Conservation (phyloP, 805 yeast species). For the Metschnikowia sp. region DNA sequence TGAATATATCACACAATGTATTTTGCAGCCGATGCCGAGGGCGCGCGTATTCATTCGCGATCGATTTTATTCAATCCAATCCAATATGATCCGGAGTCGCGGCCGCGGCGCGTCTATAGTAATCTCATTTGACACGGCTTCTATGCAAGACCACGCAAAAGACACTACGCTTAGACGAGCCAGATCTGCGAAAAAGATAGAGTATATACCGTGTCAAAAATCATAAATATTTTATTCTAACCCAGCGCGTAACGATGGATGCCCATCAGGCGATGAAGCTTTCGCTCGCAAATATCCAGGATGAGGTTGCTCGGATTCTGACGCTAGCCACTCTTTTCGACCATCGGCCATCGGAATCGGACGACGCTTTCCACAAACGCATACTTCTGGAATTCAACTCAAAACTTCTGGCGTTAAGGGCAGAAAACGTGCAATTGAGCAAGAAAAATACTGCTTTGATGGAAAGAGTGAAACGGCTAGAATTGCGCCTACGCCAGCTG, state of each 20-base stretch:
- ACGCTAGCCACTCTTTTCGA: conserved; percentile 9
- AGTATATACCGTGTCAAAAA: too few relatives aligned
- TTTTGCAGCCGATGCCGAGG: too few relatives aligned
- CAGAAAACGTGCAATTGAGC: conserved; percentile 7
- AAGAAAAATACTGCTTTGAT: conserved; percentile 12
- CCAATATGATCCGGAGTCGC: too few relatives aligned
- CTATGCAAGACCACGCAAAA: too few relatives aligned
- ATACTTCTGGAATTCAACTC: conserved; percentile 16
- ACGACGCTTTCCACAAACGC: conserved; percentile 8
- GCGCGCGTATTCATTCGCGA: too few relatives aligned
- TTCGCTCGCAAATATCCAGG: conserved; percentile 17
- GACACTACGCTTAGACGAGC: too few relatives aligned
- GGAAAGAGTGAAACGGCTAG: conserved; percentile 4
- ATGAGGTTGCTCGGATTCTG: conserved; percentile 13
- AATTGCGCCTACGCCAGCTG: background rate
- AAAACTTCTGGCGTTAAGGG: conserved; percentile 13
- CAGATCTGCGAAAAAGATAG: too few relatives aligned
- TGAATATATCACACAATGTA: too few relatives aligned
- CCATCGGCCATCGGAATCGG: background rate
- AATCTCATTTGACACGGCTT: too few relatives aligned
- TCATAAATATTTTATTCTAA: background rate
- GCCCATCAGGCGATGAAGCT: conserved; percentile 11
- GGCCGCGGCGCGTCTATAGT: too few relatives aligned
- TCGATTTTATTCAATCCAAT: too few relatives aligned
- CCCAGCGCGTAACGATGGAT: conserved; percentile 6